Evolutionary conservation across 2,329 filamentous ascomycete species (phyloP).

Genomic region (Aspergillus sp.): DNA sequence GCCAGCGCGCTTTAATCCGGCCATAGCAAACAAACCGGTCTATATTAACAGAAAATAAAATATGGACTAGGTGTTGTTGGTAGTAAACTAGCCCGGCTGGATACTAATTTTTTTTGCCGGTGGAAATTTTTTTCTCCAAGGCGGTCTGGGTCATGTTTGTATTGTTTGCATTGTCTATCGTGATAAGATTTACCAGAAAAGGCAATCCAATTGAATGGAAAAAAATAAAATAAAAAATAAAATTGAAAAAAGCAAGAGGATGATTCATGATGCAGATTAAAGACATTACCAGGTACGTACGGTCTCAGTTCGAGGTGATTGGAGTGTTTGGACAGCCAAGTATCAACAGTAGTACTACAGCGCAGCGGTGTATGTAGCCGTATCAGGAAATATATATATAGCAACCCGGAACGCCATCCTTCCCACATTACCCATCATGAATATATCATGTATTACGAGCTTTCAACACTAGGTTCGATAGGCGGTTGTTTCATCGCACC

Average conservation of each 20-base stretch:
- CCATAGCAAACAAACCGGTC: conserved; percentile 19
- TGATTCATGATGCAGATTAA: too few species aligned
- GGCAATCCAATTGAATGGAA: neutral
- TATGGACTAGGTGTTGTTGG: neutral
- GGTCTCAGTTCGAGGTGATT: too few species aligned
- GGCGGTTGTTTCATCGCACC: conserved; percentile 48
- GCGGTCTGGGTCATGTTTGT: conserved; percentile 8
- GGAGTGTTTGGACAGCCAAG: too few species aligned
- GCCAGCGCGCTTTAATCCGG: conserved; percentile 34
- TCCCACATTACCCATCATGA: neutral
- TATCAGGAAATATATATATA: too few species aligned
- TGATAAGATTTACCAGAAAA: conserved; percentile 3
- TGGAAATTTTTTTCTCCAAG: conserved; percentile 10
- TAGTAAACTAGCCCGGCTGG: neutral
- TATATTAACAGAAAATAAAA: neutral
- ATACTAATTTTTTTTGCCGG: conserved; percentile 5
- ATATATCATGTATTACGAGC: conserved; percentile 10
- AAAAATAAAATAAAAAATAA: too few species aligned
- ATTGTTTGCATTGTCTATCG: conserved; percentile 7
- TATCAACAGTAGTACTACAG: too few species aligned
- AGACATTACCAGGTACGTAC: too few species aligned
- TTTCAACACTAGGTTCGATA: conserved; percentile 9
- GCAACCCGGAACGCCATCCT: neutral
- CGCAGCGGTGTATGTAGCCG: too few species aligned
- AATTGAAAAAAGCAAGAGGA: too few species aligned